These are phyloP conservation scores for Trametes gibbosa DNA, from an alignment of 768 basidiomycete genomes.

Conservation along the genomic window DNA sequence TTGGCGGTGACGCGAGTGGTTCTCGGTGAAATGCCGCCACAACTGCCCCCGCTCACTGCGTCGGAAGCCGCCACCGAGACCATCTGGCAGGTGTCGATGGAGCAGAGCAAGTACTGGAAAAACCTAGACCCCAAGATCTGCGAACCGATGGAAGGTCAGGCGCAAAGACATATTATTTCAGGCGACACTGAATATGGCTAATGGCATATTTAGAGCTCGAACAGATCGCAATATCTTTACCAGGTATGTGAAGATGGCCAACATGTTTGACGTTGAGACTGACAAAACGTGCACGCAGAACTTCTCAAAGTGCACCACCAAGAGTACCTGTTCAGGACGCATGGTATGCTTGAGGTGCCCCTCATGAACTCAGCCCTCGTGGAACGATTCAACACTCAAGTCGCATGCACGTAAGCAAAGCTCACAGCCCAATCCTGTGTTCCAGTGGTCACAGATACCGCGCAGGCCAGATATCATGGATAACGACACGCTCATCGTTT, in stretches of 20 bases:
- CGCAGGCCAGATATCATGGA: slow-evolving; percentile 74
- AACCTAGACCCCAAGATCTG: slow-evolving; percentile 76
- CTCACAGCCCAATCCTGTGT: not conserved
- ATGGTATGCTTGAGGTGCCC: slow-evolving; percentile 80
- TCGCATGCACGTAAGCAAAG: slow-evolving; percentile 82
- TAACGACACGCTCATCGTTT: slow-evolving; percentile 75
- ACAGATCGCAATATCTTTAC: slow-evolving; percentile 61
- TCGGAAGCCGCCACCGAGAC: slow-evolving; percentile 85
- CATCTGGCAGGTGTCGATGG: slow-evolving; percentile 80
- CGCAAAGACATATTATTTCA: not conserved
- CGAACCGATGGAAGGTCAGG: slow-evolving; percentile 75
- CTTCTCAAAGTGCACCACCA: slow-evolving; percentile 89
- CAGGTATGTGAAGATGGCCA: slow-evolving; percentile 43
- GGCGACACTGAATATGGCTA: not conserved
- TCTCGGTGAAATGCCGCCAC: slow-evolving; percentile 84
- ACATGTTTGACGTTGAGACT: not conserved
- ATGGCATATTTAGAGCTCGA: slow-evolving; percentile 47
- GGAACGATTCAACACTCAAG: slow-evolving; percentile 72
- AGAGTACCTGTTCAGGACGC: slow-evolving; percentile 70
- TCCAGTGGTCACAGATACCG: not conserved
- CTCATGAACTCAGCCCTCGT: slow-evolving; percentile 65
- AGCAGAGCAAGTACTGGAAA: slow-evolving; percentile 93
- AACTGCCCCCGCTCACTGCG: slow-evolving; percentile 69
- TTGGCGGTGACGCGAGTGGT: slow-evolving; percentile 84
- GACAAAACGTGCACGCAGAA: slow-evolving; percentile 41